Conservation (phyloP, 352 stramenopile genomes). For the Blastocystis sp. region DNA sequence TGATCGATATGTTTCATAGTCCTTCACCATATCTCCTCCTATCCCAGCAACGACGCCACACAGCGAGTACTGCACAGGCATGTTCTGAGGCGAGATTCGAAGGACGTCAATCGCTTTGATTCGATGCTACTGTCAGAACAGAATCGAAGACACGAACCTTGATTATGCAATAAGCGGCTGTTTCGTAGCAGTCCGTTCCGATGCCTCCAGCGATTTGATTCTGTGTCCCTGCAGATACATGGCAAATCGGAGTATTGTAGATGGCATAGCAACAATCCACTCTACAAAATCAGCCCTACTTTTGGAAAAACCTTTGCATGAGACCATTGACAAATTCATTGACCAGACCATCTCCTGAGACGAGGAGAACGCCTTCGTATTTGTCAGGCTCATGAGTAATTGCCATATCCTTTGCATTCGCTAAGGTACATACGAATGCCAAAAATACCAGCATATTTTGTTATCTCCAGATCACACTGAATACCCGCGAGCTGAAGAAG, state of each 20-base stretch:
- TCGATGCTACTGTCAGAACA: neutral
- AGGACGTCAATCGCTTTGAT: conserved; percentile 35
- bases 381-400: conserved; percentile 54
- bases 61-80: conserved; percentile 45
- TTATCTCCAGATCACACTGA: conserved; percentile 59
- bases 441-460: conserved; percentile 51
- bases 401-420: conserved; percentile 44
- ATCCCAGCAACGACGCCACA: conserved; percentile 45
- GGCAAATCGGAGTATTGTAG: conserved; percentile 58
- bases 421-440: neutral
- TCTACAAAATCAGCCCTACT: neutral
- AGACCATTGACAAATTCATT: conserved; percentile 58
- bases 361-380: conserved; percentile 55
- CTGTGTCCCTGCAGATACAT: conserved; percentile 56
- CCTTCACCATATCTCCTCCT: conserved; percentile 58
- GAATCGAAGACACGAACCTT: neutral
- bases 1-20: conserved; percentile 43
- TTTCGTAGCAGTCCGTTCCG: conserved; percentile 47
- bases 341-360: conserved; percentile 45
- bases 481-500: conserved; percentile 53
- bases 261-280: conserved; percentile 53
- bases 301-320: neutral
- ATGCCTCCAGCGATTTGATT: conserved; percentile 54
- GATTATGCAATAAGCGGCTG: conserved; percentile 55
- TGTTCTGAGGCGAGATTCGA: conserved; percentile 9